Conservation (phyloP, 208 protist genomes). For the Eutreptiella sp. region DNA sequence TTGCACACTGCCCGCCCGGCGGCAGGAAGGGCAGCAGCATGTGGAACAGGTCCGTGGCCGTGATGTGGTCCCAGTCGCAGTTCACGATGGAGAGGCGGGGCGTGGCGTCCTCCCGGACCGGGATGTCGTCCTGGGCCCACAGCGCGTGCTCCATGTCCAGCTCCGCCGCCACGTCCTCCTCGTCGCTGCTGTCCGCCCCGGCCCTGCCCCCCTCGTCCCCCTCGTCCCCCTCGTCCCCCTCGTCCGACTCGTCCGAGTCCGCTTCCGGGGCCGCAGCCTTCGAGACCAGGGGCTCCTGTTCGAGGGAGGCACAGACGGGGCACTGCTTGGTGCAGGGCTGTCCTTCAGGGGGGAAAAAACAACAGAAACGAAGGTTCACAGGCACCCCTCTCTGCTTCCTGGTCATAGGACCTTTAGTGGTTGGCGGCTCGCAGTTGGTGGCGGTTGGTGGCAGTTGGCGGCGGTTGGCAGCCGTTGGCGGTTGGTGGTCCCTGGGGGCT, state of each 20-base stretch:
- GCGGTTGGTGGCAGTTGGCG: too few species aligned
- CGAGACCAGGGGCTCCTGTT: too few species aligned
- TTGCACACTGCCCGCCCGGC: slow-evolving; percentile 70
- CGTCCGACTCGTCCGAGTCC: slow-evolving; percentile 5
- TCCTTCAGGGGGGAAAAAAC: too few species aligned
- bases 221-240: slow-evolving; percentile 24
- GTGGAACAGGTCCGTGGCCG: slow-evolving; percentile 83
- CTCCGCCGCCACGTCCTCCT: slow-evolving; percentile 24
- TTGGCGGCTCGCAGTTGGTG: too few species aligned
- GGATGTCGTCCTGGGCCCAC: slow-evolving; percentile 62
- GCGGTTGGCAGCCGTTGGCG: too few species aligned
- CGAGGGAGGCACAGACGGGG: too few species aligned
- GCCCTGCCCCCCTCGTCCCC: slow-evolving; percentile 7
- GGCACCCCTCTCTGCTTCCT: too few species aligned
- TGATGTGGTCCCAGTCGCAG: slow-evolving; percentile 91
- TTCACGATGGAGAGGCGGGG: slow-evolving; percentile 85
- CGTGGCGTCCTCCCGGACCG: slow-evolving; percentile 60
- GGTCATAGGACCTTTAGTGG: too few species aligned
- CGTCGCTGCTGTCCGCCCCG: not conserved
- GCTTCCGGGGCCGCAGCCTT: slow-evolving; percentile 25
- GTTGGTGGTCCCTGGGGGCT: too few species aligned
- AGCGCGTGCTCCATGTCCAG: slow-evolving; percentile 59
- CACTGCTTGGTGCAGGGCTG: too few species aligned
- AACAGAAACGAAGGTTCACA: too few species aligned
- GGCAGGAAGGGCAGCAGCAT: slow-evolving; percentile 91